Conservation (phyloP, 129 eudicot species). For the Flaveria trinervia region DNA sequence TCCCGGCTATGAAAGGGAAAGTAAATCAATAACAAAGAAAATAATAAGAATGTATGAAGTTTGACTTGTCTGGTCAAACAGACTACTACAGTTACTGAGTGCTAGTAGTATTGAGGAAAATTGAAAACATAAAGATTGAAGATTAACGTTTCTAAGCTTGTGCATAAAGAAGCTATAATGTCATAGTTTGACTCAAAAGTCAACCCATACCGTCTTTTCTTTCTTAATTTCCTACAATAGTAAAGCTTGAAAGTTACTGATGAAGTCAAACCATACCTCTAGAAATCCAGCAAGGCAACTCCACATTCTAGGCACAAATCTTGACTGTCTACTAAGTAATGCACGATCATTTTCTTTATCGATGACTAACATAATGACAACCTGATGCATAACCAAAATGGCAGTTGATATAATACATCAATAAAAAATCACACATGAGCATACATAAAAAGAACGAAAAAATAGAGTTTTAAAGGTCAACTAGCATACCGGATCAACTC, state of each 20-base stretch:
- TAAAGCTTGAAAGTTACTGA: not conserved
- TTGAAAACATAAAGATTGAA: not conserved
- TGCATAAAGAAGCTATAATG: not conserved
- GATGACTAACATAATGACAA: slow-evolving; percentile 86
- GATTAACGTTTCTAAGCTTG: not conserved
- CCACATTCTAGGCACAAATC: slow-evolving; percentile 99
- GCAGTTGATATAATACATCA: not conserved
- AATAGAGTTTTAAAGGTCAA: not conserved
- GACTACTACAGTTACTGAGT: not conserved
- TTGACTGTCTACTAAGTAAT: slow-evolving; percentile 69
- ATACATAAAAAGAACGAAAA: not conserved
- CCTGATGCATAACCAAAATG: slow-evolving; percentile 45
- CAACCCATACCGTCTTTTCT: not conserved
- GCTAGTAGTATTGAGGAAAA: not conserved
- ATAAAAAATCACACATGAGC: not conserved
- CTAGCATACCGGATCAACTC: slow-evolving; percentile 81
- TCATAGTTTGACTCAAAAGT: not conserved
- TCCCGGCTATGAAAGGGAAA: slow-evolving; percentile 65
- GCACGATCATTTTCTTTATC: slow-evolving; percentile 86
- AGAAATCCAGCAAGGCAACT: slow-evolving; percentile 94
- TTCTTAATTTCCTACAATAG: not conserved
- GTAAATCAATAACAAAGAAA: not conserved
- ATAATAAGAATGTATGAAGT: not conserved
- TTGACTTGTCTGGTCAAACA: slow-evolving; percentile 19
- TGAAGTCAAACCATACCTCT: slow-evolving; percentile 47